Evolutionary conservation across 73 alveolate genomes (phyloP).

Genomic region (Durusdinium trenchii): DNA sequence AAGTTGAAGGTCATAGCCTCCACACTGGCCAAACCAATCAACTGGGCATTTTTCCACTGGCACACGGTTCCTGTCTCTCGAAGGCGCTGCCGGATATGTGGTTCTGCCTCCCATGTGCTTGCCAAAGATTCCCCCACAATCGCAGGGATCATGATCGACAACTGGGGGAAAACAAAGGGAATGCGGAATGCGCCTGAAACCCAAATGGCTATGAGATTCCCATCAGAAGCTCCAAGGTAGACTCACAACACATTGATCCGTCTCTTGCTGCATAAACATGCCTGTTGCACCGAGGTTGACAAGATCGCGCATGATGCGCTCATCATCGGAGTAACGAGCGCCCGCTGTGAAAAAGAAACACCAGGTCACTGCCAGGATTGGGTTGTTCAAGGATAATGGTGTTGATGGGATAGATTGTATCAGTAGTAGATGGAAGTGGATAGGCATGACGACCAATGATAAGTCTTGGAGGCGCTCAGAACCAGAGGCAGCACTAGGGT

Average conservation of each 20-base stretch:
- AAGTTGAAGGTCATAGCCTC: constrained; percentile 12
- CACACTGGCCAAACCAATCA: background rate
- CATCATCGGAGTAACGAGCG: background rate
- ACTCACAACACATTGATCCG: background rate
- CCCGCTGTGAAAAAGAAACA: background rate
- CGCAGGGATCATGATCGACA: background rate
- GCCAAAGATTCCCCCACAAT: background rate
- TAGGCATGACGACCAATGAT: background rate
- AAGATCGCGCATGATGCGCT: background rate
- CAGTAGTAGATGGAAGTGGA: background rate
- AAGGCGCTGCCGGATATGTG: background rate
- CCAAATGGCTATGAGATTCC: no score
- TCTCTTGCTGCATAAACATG: background rate
- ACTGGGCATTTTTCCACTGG: background rate
- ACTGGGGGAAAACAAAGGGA: no score
- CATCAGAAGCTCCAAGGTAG: background rate
- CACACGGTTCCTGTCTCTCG: background rate
- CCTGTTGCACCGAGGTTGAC: background rate
- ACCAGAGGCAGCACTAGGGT: no score
- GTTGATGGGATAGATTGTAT: background rate
- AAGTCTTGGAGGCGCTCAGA: no score
- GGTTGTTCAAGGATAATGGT: background rate
- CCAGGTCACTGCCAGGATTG: background rate
- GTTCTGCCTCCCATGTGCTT: background rate
- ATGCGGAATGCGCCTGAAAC: no score